These are phyloP conservation scores for Truncatella angustata DNA, from an alignment of 2,329 filamentous ascomycete species.

Conservation along the genomic window DNA sequence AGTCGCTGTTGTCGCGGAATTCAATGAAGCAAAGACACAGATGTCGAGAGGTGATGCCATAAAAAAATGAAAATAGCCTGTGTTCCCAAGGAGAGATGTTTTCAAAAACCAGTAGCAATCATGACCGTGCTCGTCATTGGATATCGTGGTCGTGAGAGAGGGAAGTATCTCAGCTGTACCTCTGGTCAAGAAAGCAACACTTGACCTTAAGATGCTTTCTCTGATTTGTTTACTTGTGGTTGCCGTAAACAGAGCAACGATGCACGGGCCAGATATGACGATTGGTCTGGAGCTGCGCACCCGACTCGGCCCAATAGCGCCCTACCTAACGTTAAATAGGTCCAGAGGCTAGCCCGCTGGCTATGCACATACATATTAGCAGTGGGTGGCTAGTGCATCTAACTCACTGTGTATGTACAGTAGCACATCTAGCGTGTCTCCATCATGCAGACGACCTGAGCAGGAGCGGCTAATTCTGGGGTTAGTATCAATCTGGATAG, in stretches of 20 bases:
- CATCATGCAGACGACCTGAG: too few species aligned
- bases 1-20: too few species aligned
- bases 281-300: not conserved
- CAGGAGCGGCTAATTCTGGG: too few species aligned
- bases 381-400: too few species aligned
- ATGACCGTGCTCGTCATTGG: slow-evolving; percentile 2
- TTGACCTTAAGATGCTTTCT: too few species aligned
- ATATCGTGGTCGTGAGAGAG: not conserved
- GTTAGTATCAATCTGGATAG: not conserved
- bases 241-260: slow-evolving; percentile 6
- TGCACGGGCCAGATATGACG: slow-evolving; percentile 3
- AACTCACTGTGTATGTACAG: too few species aligned
- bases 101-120: slow-evolving; percentile 9
- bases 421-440: too few species aligned
- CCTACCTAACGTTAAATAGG: not conserved
- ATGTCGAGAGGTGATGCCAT: slow-evolving; percentile 3
- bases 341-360: too few species aligned
- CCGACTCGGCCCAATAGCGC: not conserved
- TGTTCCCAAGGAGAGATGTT: not conserved
- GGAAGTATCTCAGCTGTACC: not conserved
- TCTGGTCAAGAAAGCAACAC: too few species aligned
- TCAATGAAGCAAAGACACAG: not conserved
- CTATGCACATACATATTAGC: too few species aligned
- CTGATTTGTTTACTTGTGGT: slow-evolving; percentile 10
- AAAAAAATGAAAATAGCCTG: slow-evolving; percentile 3